Evolutionary conservation across 2,329 filamentous ascomycete species (phyloP), one percentile per base, ranked within the genome.

Genomic region (Fusarium aywerte): DNA sequence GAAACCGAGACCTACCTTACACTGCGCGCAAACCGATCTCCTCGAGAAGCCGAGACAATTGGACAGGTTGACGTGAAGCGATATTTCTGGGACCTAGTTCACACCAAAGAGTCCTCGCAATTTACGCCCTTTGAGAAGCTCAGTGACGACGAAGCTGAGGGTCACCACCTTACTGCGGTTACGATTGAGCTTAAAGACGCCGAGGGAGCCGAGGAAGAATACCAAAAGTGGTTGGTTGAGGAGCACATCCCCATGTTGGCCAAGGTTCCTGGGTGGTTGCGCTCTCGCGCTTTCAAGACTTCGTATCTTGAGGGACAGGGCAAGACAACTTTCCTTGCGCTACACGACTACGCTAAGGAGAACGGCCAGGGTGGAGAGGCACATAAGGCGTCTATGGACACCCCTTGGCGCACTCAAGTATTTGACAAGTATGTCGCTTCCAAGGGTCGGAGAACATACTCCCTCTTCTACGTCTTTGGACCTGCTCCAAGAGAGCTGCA

Each of bases 401-500:
- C 91, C 2, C 80, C 85, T 1, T 88, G 90, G 85, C 80, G 83
- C 16, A 81, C 82, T 4, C 82, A 88, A 48, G 81, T 93, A 33
- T 85, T 86, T 70, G 77, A 79, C 20, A 85, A 88, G 32, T 83
- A 87, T 15, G 84, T 92, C 12, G 84, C 82, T 21, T 77, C 80
- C 44, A 87, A 86, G 71, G 82, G 79, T 12, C 83, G 87, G 42
- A 84, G 90, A 18, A 82, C 83, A 0, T 96, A 92, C 78, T 82
- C 86, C 32, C 86, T 94, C 65, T 92, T 92, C 76, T 94, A 96
- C 77, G 89, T 90, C 12, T 96, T 97, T 73, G 91, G 92, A 0
- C 85, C 90, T 0, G 91, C 87, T 0, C 88, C 91, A 0, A 85
- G 91, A 23, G 90, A 95, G 68, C 81, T 95, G 5, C 71, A 82